Conservation (phyloP, 352 stramenopile species). For the Phytophthora europaea region DNA sequence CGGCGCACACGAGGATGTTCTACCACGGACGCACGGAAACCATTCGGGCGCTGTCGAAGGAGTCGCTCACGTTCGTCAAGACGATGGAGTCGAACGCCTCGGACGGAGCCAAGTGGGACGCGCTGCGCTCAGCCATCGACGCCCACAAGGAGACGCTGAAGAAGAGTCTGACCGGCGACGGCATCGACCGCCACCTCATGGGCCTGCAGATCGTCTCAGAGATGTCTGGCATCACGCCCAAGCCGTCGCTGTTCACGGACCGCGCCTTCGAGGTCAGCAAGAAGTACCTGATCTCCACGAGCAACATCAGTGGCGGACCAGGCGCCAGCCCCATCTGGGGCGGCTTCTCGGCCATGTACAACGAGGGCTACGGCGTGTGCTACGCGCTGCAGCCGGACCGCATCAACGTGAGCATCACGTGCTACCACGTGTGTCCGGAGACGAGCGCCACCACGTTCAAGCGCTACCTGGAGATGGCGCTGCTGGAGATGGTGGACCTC, state of each 20-base stretch:
- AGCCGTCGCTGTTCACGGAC: slow-evolving; percentile 95
- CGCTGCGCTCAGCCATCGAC: slow-evolving; percentile 90
- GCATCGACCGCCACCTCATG: slow-evolving; percentile 97
- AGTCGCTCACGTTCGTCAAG: slow-evolving; percentile 93
- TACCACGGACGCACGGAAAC: slow-evolving; percentile 97
- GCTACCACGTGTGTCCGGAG: slow-evolving; percentile 84
- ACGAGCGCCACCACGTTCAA: slow-evolving; percentile 90
- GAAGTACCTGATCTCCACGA: slow-evolving; percentile 96
- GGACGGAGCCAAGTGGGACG: slow-evolving; percentile 83
- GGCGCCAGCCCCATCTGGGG: slow-evolving; percentile 97
- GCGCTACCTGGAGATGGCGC: slow-evolving; percentile 93
- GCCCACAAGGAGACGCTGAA: slow-evolving; percentile 94
- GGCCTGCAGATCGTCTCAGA: slow-evolving; percentile 95
- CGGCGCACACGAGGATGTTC: slow-evolving; percentile 97
- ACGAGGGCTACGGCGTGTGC: slow-evolving; percentile 96
- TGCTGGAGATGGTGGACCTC: slow-evolving; percentile 97
- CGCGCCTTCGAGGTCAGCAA: slow-evolving; percentile 94
- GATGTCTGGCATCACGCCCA: slow-evolving; percentile 90
- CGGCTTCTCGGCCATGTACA: slow-evolving; percentile 96
- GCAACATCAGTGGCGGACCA: slow-evolving; percentile 94
- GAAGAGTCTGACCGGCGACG: slow-evolving; percentile 84
- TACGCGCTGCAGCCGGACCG: slow-evolving; percentile 96
- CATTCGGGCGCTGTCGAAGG: slow-evolving; percentile 88
- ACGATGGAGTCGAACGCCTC: slow-evolving; percentile 83
- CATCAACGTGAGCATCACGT: slow-evolving; percentile 97